Conservation (phyloP, 768 basidiomycete genomes). For the Chalciporus chontae region DNA sequence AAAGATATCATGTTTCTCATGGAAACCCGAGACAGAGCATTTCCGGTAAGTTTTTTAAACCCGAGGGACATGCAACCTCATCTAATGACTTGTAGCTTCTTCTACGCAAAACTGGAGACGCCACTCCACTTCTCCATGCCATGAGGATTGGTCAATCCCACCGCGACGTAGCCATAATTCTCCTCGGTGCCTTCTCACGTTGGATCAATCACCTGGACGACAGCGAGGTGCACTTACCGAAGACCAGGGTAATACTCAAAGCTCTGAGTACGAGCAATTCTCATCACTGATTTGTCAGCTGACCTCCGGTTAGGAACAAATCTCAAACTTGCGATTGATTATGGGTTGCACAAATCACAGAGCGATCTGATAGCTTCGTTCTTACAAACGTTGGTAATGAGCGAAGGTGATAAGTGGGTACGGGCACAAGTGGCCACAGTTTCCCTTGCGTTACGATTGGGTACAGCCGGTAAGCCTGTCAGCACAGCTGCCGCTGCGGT, state of each 20-base stretch:
- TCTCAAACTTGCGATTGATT: slow-evolving; percentile 89
- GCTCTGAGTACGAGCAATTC: slow-evolving; percentile 68
- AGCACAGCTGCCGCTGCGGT: slow-evolving; percentile 71
- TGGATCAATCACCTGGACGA: slow-evolving; percentile 89
- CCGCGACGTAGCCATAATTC: slow-evolving; percentile 79
- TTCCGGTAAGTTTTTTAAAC: slow-evolving; percentile 53
- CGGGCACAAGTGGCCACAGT: slow-evolving; percentile 63
- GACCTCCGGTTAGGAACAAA: slow-evolving; percentile 68
- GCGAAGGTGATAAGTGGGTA: slow-evolving; percentile 93
- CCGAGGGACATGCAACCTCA: not conserved
- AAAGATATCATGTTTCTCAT: slow-evolving; percentile 81
- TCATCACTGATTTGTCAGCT: slow-evolving; percentile 73
- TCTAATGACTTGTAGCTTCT: slow-evolving; percentile 48
- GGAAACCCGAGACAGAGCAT: slow-evolving; percentile 78
- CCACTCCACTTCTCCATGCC: slow-evolving; percentile 88
- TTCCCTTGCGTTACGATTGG: slow-evolving; percentile 64
- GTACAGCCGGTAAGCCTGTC: slow-evolving; percentile 71
- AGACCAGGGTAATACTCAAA: slow-evolving; percentile 72
- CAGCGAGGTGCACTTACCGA: slow-evolving; percentile 62
- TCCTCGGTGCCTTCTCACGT: slow-evolving; percentile 87
- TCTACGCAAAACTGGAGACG: slow-evolving; percentile 79
- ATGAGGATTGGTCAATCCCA: slow-evolving; percentile 76
- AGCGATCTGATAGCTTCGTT: slow-evolving; percentile 88
- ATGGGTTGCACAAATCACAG: slow-evolving; percentile 76
- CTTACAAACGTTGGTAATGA: slow-evolving; percentile 94